Evolutionary conservation across 139 green algal species (phyloP).

Genomic region (Marvania coccoides): DNA sequence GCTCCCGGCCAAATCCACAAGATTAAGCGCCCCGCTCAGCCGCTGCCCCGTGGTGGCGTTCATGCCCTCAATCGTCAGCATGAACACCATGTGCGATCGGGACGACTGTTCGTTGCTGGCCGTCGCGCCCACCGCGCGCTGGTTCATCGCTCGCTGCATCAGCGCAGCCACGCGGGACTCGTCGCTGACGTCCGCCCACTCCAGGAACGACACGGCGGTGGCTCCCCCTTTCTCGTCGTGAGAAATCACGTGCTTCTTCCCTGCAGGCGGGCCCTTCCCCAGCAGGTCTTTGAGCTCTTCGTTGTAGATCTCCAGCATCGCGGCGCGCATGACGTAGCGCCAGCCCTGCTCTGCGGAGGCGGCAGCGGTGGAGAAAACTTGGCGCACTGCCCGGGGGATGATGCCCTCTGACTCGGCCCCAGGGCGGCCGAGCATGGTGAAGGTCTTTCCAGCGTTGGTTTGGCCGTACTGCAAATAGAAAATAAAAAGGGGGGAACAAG

Average conservation of each 20-base stretch:
- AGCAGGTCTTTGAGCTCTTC: slow-evolving; percentile 83
- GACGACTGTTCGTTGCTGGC: slow-evolving; percentile 87
- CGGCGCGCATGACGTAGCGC: slow-evolving; percentile 22
- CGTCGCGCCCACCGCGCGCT: slow-evolving; percentile 44
- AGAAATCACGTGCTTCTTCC: slow-evolving; percentile 28
- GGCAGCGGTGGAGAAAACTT: slow-evolving; percentile 30
- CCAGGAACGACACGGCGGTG: slow-evolving; percentile 12
- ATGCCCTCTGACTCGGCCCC: slow-evolving; percentile 54
- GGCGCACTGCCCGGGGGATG: slow-evolving; percentile 77
- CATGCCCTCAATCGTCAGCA: slow-evolving; percentile 77
- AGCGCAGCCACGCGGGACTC: slow-evolving; percentile 10
- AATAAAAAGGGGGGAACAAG: no score
- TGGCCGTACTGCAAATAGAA: slow-evolving; percentile 27
- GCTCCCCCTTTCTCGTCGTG: slow-evolving; percentile 10
- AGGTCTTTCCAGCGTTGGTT: slow-evolving; percentile 91
- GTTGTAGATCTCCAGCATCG: slow-evolving; percentile 75
- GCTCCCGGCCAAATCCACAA: slow-evolving; percentile 90
- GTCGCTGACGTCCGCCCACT: slow-evolving; percentile 17
- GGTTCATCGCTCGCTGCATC: slow-evolving; percentile 19
- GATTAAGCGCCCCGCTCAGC: slow-evolving; percentile 64
- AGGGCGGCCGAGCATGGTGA: slow-evolving; percentile 87
- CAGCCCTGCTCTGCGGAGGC: slow-evolving; percentile 20
- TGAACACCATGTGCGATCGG: slow-evolving; percentile 89
- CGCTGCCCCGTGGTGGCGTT: slow-evolving; percentile 53
- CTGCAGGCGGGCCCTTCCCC: slow-evolving; percentile 19